Percentiles rank a stretch among this genome's conserved stretches.
These are phyloP conservation scores for Pichia sp. DNA, from an alignment of 1,139 yeast species.

Conservation along the genomic window DNA sequence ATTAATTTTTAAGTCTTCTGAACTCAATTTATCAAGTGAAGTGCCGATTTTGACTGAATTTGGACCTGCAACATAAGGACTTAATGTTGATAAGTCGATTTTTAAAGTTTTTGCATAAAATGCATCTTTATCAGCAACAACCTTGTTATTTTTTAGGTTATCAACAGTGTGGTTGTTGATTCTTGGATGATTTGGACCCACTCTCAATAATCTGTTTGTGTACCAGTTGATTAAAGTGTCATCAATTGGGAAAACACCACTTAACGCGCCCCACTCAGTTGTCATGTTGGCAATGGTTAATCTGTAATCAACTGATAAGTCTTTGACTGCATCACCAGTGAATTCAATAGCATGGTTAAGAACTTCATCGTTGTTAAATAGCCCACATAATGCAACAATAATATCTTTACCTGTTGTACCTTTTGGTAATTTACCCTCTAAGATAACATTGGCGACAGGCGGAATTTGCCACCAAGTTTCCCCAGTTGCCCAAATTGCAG, in stretches of 20 bases:
- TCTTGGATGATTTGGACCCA: constrained; percentile 78
- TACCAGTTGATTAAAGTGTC: constrained; percentile 71
- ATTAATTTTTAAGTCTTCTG: constrained; percentile 68
- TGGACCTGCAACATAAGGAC: constrained; percentile 95
- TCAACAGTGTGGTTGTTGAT: constrained; percentile 57
- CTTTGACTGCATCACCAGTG: constrained; percentile 75
- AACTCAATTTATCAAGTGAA: constrained; percentile 67
- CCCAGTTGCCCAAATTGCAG: constrained; percentile 99
- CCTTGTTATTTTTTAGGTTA: constrained; percentile 34
- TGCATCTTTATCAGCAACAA: constrained; percentile 67
- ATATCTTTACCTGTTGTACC: constrained; percentile 97
- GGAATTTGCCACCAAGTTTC: constrained; percentile 99
- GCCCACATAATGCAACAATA: constrained; percentile 91
- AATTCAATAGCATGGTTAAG: constrained; percentile 96
- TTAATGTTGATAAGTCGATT: constrained; percentile 72
- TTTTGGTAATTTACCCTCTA: constrained; percentile 69
- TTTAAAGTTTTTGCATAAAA: constrained; percentile 79
- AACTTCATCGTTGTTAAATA: constrained; percentile 92
- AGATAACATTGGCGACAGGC: constrained; percentile 92
- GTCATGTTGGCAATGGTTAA: constrained; percentile 98
- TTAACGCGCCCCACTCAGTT: constrained; percentile 98
- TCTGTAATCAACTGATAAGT: constrained; percentile 80
- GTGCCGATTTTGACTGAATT: constrained; percentile 90
- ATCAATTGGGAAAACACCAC: constrained; percentile 95
- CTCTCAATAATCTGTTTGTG: constrained; percentile 51